Conservation (phyloP, 2,329 filamentous ascomycete species). For the Scytalidium sp. region DNA sequence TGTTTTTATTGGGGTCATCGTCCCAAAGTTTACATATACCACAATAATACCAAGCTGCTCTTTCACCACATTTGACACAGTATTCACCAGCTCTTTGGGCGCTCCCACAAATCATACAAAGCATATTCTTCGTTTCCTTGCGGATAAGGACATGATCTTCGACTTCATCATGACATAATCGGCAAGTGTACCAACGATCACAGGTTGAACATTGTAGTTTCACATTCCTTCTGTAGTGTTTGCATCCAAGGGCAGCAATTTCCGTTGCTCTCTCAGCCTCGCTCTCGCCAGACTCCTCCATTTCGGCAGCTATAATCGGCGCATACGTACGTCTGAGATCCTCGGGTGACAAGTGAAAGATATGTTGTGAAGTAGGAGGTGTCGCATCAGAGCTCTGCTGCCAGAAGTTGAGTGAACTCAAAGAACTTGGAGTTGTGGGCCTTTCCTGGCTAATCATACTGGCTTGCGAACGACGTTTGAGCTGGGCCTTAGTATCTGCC, state of each 20-base stretch:
- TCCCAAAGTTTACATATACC: slow-evolving; percentile 96
- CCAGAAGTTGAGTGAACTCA: slow-evolving; percentile 59
- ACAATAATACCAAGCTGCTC: slow-evolving; percentile 88
- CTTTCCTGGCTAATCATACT: slow-evolving; percentile 36
- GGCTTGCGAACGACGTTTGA: slow-evolving; percentile 15
- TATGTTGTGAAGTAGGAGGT: slow-evolving; percentile 23
- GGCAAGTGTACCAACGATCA: slow-evolving; percentile 89
- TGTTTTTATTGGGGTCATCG: slow-evolving; percentile 83
- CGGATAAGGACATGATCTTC: slow-evolving; percentile 80
- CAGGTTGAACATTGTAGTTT: slow-evolving; percentile 93
- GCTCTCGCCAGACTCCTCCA: slow-evolving; percentile 40
- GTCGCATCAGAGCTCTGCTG: slow-evolving; percentile 35
- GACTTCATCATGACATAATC: slow-evolving; percentile 84
- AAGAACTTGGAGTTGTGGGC: slow-evolving; percentile 39
- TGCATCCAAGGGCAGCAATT: slow-evolving; percentile 65
- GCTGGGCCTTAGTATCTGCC: slow-evolving; percentile 22
- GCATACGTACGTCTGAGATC: slow-evolving; percentile 69
- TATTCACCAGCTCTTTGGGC: slow-evolving; percentile 78
- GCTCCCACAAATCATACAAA: slow-evolving; percentile 92
- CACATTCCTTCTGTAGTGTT: slow-evolving; percentile 93
- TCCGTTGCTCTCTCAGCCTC: slow-evolving; percentile 16
- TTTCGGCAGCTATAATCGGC: slow-evolving; percentile 45
- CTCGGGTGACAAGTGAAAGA: slow-evolving; percentile 51
- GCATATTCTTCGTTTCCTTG: slow-evolving; percentile 87
- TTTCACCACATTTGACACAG: slow-evolving; percentile 73